phyloP scores from a whole-genome alignment of 1,139 yeast genomes.

The Sugiyamaella japonica region DNA sequence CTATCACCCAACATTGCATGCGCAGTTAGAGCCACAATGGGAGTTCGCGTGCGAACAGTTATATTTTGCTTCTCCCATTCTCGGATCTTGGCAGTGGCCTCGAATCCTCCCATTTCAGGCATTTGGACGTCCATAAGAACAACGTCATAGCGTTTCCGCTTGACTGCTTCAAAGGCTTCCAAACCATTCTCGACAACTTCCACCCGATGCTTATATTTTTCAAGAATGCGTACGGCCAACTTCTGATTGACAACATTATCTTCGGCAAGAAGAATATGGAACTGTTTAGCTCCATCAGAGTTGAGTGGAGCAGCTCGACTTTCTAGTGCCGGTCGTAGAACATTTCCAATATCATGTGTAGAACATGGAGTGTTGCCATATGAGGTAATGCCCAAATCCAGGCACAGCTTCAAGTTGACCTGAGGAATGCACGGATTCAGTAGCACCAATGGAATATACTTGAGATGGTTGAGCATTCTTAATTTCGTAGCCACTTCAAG shows the following conservation, averaged over 20 bases:
- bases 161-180: conserved; percentile 77
- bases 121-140: conserved; percentile 92
- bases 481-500: conserved; percentile 70
- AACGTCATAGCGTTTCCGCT: conserved; percentile 67
- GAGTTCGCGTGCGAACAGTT: conserved; percentile 75
- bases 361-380: conserved; percentile 89
- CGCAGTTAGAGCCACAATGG: conserved; percentile 86
- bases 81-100: conserved; percentile 80
- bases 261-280: conserved; percentile 76
- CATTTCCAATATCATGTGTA: conserved; percentile 76
- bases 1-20: conserved; percentile 92
- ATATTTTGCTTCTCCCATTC: conserved; percentile 84
- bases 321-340: conserved; percentile 80
- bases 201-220: conserved; percentile 78
- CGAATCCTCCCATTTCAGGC: conserved; percentile 96
- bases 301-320: conserved; percentile 77
- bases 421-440: conserved; percentile 77
- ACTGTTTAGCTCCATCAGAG: conserved; percentile 74
- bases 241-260: conserved; percentile 86
- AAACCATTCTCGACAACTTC: conserved; percentile 84
- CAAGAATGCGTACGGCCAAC: conserved; percentile 76
- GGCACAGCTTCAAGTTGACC: conserved; percentile 75
- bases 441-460: conserved; percentile 77
- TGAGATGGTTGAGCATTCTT: conserved; percentile 68
- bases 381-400: conserved; percentile 82